Evolutionary conservation across 345 rosid species (phyloP).

Genomic region (Acer campestre): DNA sequence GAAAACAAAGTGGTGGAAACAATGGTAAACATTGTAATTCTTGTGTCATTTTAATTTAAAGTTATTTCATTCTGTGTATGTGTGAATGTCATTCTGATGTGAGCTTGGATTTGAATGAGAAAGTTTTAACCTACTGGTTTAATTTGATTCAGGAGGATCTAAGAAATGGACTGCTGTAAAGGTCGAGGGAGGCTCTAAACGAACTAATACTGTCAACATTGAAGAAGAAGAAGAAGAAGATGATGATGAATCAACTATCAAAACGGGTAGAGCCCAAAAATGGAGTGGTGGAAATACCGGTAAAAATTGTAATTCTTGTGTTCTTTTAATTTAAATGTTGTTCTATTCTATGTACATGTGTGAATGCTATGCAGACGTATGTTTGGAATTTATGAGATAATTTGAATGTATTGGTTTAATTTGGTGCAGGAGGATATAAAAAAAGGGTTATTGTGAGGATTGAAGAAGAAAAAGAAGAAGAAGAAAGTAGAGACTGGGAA

Average conservation of each 20-base stretch:
- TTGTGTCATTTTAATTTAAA: neutral
- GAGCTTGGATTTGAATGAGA: neutral
- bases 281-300: neutral
- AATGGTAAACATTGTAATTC: neutral
- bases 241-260: neutral
- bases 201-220: neutral
- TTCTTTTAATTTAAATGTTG: neutral
- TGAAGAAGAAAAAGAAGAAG: too few relatives aligned
- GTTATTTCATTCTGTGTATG: neutral
- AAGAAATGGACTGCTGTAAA: neutral
- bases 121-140: neutral
- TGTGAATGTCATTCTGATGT: neutral
- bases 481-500: too few relatives aligned
- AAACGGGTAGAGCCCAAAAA: neutral
- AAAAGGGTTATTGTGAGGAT: too few relatives aligned
- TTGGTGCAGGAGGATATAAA: neutral
- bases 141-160: constrained; percentile 1
- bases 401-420: neutral
- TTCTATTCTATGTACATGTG: neutral
- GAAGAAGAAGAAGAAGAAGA: neutral
- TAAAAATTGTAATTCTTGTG: neutral
- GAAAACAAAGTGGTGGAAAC: neutral
- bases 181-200: neutral
- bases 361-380: neutral
- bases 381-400: neutral